Base-by-base conservation (phyloP, 192 early-diverging fungal genomes). In the Coemansia asiatica region DNA sequence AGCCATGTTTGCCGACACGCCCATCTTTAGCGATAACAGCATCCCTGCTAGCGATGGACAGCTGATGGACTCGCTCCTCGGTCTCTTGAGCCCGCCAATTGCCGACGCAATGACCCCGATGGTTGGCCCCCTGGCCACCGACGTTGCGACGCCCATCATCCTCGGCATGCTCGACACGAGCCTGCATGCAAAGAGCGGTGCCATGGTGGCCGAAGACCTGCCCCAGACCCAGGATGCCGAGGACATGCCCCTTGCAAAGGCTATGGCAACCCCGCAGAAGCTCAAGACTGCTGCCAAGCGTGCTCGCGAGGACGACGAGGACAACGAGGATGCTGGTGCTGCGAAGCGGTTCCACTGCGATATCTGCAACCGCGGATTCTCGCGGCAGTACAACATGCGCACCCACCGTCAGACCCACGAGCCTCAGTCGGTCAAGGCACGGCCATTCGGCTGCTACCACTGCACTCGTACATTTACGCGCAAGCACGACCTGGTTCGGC, bases 321-420 rank as follows among this genome's bases (percentile, higher is more conserved):
- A 50, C 2, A 46, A 31, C 35, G 54, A 12, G 18, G 54, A 57
- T 8, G 18, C 56, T 16, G 21, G 62, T 33, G 18, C 23, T 40
- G 29, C 15, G 13, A 35, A 44, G 57, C 63, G 29, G 69, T 81
- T 75, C 73, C 67, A 67, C 68, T 82, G 80, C 68, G 80, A 82
- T 23, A 68, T 82, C 46, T 96, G 94, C 74, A 76, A 83, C 69
- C 88, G 86, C 65, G 71, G 77, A 48, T 96, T 95, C 74, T 87
- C 89, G 15, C 85, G 93, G 53, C 86, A 85, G 36, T 96, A 89
- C 85, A 96, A 95, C 73, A 84, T 97, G 66, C 83, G 84, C 69
- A 89, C 87, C n/a, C 92, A 97, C 68, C 77, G 85, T 67, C 79
- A 82, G 64, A 90, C 88, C 25, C 94, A 96, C 82, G 67, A 88